Conservation (phyloP, 202 grass and related monocot species). For the Thinopyrum obtusiflorum region DNA sequence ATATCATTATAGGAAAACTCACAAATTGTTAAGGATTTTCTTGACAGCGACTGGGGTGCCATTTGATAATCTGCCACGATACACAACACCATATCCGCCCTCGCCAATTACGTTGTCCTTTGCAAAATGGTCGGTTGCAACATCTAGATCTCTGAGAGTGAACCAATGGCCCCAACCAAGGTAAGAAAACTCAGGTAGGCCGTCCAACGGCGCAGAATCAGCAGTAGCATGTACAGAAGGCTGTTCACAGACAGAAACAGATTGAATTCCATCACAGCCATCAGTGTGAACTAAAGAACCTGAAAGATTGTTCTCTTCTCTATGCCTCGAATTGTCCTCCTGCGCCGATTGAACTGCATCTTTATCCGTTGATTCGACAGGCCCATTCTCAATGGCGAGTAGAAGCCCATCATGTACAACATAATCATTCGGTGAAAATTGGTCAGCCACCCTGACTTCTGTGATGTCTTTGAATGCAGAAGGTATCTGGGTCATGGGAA, state of each 20-base stretch:
- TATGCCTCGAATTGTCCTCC: constrained; percentile 42
- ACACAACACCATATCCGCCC: constrained; percentile 93
- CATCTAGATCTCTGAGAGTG: constrained; percentile 84
- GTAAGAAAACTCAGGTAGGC: constrained; percentile 86
- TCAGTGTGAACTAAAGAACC: constrained; percentile 38
- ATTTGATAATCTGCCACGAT: constrained; percentile 79
- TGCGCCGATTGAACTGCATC: constrained; percentile 37
- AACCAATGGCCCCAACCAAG: constrained; percentile 99
- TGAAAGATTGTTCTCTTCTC: constrained; percentile 54
- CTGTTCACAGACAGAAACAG: constrained; percentile 36
- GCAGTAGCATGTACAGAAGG: constrained; percentile 34
- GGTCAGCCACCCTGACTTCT: constrained; percentile 57
- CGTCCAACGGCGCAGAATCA: constrained; percentile 52
- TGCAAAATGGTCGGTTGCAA: constrained; percentile 75
- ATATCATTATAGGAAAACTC: constrained; percentile 36
- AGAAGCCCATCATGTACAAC: constrained; percentile 69
- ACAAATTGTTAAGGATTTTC: constrained; percentile 98
- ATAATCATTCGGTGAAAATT: constrained; percentile 55
- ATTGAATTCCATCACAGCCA: constrained; percentile 38
- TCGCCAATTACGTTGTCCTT: constrained; percentile 95
- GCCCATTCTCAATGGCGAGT: constrained; percentile 47
- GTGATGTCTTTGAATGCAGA: constrained; percentile 83
- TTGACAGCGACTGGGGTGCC: constrained; percentile 85
- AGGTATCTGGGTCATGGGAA: constrained; percentile 66
- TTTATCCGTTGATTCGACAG: constrained; percentile 49